These are phyloP conservation scores for Gnomoniopsis sp. DNA, from an alignment of 2,329 filamentous ascomycete genomes.

Conservation along the genomic window DNA sequence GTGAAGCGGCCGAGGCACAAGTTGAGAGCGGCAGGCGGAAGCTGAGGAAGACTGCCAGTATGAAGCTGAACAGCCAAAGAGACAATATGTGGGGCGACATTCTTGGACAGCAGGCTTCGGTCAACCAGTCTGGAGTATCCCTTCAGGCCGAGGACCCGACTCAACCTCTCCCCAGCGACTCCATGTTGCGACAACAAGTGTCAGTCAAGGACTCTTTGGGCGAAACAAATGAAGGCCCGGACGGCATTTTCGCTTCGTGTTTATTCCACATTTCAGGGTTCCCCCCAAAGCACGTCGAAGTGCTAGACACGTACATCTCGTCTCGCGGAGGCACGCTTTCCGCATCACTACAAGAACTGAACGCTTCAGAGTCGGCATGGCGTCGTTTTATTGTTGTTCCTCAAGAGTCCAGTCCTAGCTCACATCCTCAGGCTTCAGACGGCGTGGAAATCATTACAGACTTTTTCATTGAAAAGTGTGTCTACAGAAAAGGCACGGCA, in stretches of 20 bases:
- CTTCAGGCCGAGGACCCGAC: slow-evolving; percentile 14
- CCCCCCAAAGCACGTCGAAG: slow-evolving; percentile 44
- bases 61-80: slow-evolving; percentile 75
- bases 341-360: slow-evolving; percentile 38
- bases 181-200: slow-evolving; percentile 2
- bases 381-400: slow-evolving; percentile 53
- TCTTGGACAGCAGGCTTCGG: slow-evolving; percentile 47
- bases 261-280: slow-evolving; percentile 62
- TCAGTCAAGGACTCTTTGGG: slow-evolving; percentile 19
- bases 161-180: slow-evolving; percentile 9
- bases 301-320: slow-evolving; percentile 44
- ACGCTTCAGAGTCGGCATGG: slow-evolving; percentile 27
- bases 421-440: slow-evolving; percentile 38
- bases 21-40: slow-evolving; percentile 68
- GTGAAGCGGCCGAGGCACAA: slow-evolving; percentile 42
- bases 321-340: slow-evolving; percentile 46
- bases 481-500: slow-evolving; percentile 71
- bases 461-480: slow-evolving; percentile 88
- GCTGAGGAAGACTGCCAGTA: slow-evolving; percentile 81
- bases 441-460: slow-evolving; percentile 67
- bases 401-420: slow-evolving; percentile 44
- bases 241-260: slow-evolving; percentile 51
- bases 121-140: slow-evolving; percentile 25
- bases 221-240: slow-evolving; percentile 24
- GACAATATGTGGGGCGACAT: slow-evolving; percentile 91